phyloP scores from a whole-genome alignment of 345 rosid species.

The Clausena lansium region DNA sequence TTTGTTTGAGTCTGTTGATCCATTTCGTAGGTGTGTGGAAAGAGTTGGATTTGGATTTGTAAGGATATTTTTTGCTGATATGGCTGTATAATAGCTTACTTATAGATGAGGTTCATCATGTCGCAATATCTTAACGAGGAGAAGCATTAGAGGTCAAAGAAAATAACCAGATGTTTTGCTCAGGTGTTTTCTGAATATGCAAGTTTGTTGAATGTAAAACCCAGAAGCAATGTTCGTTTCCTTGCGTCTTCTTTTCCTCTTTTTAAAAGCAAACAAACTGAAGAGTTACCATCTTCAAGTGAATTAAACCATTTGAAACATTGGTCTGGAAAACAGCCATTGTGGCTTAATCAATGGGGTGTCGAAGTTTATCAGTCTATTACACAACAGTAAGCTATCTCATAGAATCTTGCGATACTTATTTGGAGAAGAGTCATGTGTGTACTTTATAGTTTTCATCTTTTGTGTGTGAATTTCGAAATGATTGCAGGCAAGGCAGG shows the following conservation, averaged over 20 bases:
- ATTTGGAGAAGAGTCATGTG: not conserved
- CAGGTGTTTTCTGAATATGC: not conserved
- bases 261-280: not conserved
- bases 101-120: not conserved
- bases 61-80: not conserved
- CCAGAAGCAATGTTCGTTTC: not conserved
- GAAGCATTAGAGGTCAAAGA: not conserved
- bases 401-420: not conserved
- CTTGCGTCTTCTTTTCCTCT: not conserved
- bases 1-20: not conserved
- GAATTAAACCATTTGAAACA: not conserved
- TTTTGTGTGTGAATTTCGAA: not conserved
- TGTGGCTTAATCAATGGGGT: not conserved
- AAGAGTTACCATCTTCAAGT: not conserved
- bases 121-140: too few relatives aligned
- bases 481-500: conserved; percentile 68
- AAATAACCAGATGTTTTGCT: not conserved
- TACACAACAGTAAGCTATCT: too few relatives aligned
- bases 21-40: not conserved
- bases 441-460: not conserved
- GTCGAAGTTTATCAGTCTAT: not conserved
- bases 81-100: not conserved
- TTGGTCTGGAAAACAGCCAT: not conserved
- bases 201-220: not conserved
- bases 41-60: not conserved